Conservation (phyloP, 2,329 filamentous ascomycete genomes). For the Orbilia quercus region DNA sequence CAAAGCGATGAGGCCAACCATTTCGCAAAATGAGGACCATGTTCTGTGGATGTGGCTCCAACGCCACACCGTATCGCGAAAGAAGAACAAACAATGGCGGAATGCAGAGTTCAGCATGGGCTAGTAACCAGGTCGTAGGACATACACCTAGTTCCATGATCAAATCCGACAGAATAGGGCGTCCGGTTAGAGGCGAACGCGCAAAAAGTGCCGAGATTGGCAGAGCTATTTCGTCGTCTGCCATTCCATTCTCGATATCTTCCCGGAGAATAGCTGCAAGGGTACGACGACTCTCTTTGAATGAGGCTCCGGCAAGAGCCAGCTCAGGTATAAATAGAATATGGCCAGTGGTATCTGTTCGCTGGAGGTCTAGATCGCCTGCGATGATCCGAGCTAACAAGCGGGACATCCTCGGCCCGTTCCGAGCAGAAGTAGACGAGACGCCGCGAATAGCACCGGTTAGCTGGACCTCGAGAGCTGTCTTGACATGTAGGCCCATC, state of each 20-base stretch:
- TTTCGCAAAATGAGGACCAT: conserved; percentile 33
- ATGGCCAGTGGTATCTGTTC: conserved; percentile 15
- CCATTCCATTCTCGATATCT: conserved; percentile 45
- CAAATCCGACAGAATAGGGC: conserved; percentile 15
- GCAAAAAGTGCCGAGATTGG: conserved; percentile 31
- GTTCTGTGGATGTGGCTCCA: conserved; percentile 44
- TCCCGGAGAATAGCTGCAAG: conserved; percentile 36
- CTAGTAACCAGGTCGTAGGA: conserved; percentile 14
- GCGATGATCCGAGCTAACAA: conserved; percentile 29
- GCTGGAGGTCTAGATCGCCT: conserved; percentile 25
- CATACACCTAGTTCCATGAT: conserved; percentile 15
- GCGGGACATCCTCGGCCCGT: conserved; percentile 36
- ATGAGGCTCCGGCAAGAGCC: conserved; percentile 27
- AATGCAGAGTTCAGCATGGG: conserved; percentile 18
- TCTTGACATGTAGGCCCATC: conserved; percentile 28
- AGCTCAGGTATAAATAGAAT: conserved; percentile 27
- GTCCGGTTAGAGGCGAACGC: conserved; percentile 26
- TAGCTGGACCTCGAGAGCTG: conserved; percentile 35
- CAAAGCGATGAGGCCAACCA: conserved; percentile 33
- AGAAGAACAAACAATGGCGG: conserved; percentile 25
- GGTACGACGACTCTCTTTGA: conserved; percentile 28
- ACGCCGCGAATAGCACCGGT: conserved; percentile 38
- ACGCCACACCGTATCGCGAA: conserved; percentile 34
- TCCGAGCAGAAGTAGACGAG: conserved; percentile 31
- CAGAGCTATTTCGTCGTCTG: conserved; percentile 23